Evolutionary conservation across 306 rosid species (phyloP).

Genomic region (Fagus crenata): DNA sequence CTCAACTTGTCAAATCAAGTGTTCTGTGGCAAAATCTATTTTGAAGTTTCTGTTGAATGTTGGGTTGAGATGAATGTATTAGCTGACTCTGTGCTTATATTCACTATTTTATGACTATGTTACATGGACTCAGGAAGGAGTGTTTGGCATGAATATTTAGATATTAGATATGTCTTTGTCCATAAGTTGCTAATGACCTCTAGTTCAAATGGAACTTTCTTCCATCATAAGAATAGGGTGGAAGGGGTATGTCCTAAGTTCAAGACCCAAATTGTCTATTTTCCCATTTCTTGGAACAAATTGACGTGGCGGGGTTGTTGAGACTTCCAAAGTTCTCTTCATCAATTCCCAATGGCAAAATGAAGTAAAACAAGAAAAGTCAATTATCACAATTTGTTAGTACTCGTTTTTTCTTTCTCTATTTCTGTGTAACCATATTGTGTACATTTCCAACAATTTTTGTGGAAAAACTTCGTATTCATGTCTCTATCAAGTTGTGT

Average conservation of each 20-base stretch:
- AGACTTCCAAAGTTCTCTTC: not conserved
- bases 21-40: not conserved
- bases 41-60: not conserved
- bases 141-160: not conserved
- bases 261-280: too few species aligned
- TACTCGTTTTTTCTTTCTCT: not conserved
- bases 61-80: not conserved
- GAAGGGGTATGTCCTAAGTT: too few species aligned
- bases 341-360: not conserved
- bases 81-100: not conserved
- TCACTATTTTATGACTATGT: not conserved
- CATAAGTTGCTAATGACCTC: constrained; percentile 2
- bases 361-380: not conserved
- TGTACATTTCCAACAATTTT: not conserved
- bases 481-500: not conserved
- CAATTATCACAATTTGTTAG: not conserved
- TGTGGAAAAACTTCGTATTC: not conserved
- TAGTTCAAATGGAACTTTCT: too few species aligned
- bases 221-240: too few species aligned
- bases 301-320: not conserved
- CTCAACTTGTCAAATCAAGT: not conserved
- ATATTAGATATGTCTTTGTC: not conserved
- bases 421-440: too few species aligned
- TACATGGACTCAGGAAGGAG: not conserved
- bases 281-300: too few species aligned